Base-by-base conservation (phyloP, 1,284 basidiomycete genomes). In the Hymenochaete sp. region DNA sequence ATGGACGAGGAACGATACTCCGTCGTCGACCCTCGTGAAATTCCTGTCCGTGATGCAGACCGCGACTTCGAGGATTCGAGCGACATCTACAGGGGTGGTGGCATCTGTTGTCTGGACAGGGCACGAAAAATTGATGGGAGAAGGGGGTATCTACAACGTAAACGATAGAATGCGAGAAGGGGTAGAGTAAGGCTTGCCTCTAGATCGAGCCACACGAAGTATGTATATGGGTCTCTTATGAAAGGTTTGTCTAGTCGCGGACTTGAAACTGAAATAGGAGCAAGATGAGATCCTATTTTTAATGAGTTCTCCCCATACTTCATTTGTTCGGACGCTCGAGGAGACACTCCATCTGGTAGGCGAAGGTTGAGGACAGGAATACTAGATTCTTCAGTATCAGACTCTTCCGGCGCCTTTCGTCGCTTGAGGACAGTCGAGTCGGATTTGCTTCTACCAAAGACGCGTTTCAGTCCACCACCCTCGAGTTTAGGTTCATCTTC, bases 181-280 rank as follows among this genome's bases (percentile, higher is more conserved):
- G n/a, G n/a, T n/a, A n/a, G n/a, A n/a, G n/a, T n/a, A 19, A 32
- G 18, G 14, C 43, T 24, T 22, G 45, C 48, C 48, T 49, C 48
- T 4, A 49, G 32, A n/a, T 49, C 48, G 25, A 49, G 45, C 48
- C 48, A 49, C 5, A 49, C 25, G 22, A 49, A 35, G 21, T 49
- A 49, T 6, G 48, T 39, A 13, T 37, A 36, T 11, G 42, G 48
- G 18, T 45, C 47, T n/a, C n/a, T n/a, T n/a, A n/a, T n/a, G n/a
- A n/a, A n/a, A n/a, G n/a, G n/a, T n/a, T n/a, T n/a, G n/a, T n/a
- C n/a, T n/a, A n/a, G n/a, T n/a, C n/a, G n/a, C n/a, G n/a, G n/a
- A n/a, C n/a, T n/a, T 8, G 14, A n/a, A 14, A 48, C 42, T 4
- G 42, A 29, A 14, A 21, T 35, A 6, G 46, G 46, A 13, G 14